Conservation (phyloP, 1,284 basidiomycete genomes). For the Serendipita sp. region DNA sequence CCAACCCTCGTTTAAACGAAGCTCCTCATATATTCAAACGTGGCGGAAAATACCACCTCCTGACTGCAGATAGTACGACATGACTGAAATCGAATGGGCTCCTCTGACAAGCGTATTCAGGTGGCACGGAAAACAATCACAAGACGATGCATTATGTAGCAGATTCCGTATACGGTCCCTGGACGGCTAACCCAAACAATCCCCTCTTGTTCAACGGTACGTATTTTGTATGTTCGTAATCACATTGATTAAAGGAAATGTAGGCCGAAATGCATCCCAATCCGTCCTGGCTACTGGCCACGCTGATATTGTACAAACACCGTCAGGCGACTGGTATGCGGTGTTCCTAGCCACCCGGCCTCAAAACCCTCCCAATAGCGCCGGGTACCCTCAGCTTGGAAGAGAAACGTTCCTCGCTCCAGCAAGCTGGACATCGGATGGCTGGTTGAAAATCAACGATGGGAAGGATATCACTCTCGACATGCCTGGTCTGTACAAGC, state of each 20-base stretch:
- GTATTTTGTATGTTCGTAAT: background rate
- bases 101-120: slow-evolving; percentile 9
- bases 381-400: slow-evolving; percentile 10
- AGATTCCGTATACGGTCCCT: slow-evolving; percentile 11
- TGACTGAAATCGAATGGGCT: background rate
- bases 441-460: slow-evolving; percentile 12
- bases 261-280: slow-evolving; percentile 10
- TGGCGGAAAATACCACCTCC: slow-evolving; percentile 10
- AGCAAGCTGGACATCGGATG: slow-evolving; percentile 12
- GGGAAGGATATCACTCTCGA: slow-evolving; percentile 13
- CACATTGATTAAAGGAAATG: background rate
- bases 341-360: slow-evolving; percentile 14
- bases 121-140: slow-evolving; percentile 11
- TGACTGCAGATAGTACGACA: slow-evolving; percentile 6
- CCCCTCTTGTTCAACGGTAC: slow-evolving; percentile 12
- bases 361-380: slow-evolving; percentile 11
- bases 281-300: slow-evolving; percentile 13
- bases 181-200: slow-evolving; percentile 12
- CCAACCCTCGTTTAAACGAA: slow-evolving; percentile 11
- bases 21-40: slow-evolving; percentile 13
- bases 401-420: slow-evolving; percentile 14
- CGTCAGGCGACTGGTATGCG: slow-evolving; percentile 13
- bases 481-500: slow-evolving; percentile 13
- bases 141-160: slow-evolving; percentile 11
- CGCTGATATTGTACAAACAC: slow-evolving; percentile 10